These are phyloP conservation scores for Bisporella sp. DNA, from an alignment of 2,329 filamentous ascomycete species.

Conservation along the genomic window DNA sequence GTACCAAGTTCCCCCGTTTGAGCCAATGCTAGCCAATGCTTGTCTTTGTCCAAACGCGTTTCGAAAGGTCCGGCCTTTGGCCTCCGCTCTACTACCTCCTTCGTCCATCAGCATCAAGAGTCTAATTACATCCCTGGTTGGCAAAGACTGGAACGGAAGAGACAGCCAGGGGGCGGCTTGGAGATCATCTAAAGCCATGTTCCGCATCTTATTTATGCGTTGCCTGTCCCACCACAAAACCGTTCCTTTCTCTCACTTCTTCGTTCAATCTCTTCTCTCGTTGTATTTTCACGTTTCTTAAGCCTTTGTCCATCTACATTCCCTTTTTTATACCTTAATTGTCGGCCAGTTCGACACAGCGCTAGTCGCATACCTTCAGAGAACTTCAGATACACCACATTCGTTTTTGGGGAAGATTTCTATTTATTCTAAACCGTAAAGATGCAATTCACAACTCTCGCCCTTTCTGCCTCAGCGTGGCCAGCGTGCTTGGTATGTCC, in stretches of 20 bases:
- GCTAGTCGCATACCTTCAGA: slow-evolving; percentile 19
- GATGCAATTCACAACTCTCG: slow-evolving; percentile 26
- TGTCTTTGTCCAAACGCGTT: slow-evolving; percentile 12
- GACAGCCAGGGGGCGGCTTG: slow-evolving; percentile 4
- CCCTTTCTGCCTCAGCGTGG: slow-evolving; percentile 24
- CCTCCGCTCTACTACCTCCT: neutral
- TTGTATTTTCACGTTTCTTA: neutral
- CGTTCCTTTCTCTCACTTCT: slow-evolving; percentile 7
- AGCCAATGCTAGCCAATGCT: slow-evolving; percentile 2
- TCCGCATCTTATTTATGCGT: slow-evolving; percentile 19
- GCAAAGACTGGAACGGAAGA: neutral
- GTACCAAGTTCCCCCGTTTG: slow-evolving; percentile 6
- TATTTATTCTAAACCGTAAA: slow-evolving; percentile 17
- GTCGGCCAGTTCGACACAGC: slow-evolving; percentile 29
- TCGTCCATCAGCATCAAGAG: slow-evolving; percentile 1
- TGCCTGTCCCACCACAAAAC: slow-evolving; percentile 10
- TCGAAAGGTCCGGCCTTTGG: slow-evolving; percentile 6
- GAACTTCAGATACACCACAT: slow-evolving; percentile 6
- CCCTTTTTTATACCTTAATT: slow-evolving; percentile 16
- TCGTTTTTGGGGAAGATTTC: slow-evolving; percentile 14
- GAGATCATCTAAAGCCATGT: slow-evolving; percentile 13
- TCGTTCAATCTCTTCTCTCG: neutral
- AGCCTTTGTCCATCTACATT: slow-evolving; percentile 4
- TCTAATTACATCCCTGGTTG: neutral
- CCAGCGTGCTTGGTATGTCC: slow-evolving; percentile 22